phyloP scores from a whole-genome alignment of 257 asterid genomes.

The Craterostigma plantagineum region DNA sequence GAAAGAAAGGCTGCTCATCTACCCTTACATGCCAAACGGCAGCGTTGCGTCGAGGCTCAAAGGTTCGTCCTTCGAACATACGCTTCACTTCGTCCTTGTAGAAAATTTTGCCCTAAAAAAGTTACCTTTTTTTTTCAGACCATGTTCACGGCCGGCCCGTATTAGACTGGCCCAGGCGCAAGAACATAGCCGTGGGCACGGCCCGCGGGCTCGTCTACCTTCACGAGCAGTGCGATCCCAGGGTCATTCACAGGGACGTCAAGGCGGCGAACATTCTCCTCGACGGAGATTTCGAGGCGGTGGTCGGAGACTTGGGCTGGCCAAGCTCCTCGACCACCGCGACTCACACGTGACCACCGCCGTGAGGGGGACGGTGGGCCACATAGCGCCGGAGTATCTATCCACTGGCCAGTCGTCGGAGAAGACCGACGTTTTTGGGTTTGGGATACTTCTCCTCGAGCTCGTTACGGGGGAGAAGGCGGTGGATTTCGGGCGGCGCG shows the following conservation, averaged over 20 bases:
- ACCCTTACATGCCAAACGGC: constrained; percentile 26
- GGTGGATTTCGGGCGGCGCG: constrained; percentile 13
- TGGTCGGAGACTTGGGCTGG: constrained; percentile 22
- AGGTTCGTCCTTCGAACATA: constrained; percentile 10
- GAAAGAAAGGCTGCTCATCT: constrained; percentile 19
- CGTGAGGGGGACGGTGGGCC: constrained; percentile 22
- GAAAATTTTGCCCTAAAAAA: no score
- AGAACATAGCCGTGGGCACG: constrained; percentile 18
- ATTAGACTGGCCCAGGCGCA: constrained; percentile 15
- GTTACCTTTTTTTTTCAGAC: constrained; percentile 8
- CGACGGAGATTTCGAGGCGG: constrained; percentile 17
- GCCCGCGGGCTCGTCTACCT: constrained; percentile 19
- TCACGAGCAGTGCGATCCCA: constrained; percentile 25
- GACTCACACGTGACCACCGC: constrained; percentile 24
- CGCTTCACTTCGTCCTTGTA: no score
- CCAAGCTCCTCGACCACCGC: constrained; percentile 18
- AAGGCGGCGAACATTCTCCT: constrained; percentile 23
- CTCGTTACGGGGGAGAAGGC: constrained; percentile 19
- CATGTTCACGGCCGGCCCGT: constrained; percentile 7
- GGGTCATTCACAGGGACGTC: constrained; percentile 22
- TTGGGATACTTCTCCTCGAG: constrained; percentile 19
- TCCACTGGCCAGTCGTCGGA: constrained; percentile 23
- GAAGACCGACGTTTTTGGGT: constrained; percentile 22
- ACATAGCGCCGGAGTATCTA: constrained; percentile 20
- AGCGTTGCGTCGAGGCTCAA: constrained; percentile 22